Evolutionary conservation across 345 rosid species (phyloP), one percentile per base, ranked within the genome.

Genomic region (Eucalyptus lansdowneana): DNA sequence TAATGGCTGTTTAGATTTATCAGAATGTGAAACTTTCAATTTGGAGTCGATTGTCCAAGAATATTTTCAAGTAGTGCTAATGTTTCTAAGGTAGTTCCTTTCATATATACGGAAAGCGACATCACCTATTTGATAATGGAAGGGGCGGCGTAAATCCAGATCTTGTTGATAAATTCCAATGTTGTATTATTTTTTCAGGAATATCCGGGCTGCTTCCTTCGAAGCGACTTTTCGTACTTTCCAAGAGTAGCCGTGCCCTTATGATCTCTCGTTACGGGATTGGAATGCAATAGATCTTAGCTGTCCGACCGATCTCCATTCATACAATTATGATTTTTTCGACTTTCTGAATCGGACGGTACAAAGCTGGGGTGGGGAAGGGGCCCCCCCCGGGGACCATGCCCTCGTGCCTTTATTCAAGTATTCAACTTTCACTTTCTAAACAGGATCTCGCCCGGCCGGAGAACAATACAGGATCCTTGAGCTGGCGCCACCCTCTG

Each of bases 221-320:
- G 0, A 31, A 65, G 76, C 0, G 76, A 65, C n/a, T 25, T n/a
- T 8, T 16, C 3, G 5, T n/a, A n/a, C 11, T 15, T 17, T 65
- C 19, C 4, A 1, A n/a, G 19, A 65, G 21, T 11, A 15, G 3
- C 2, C 0, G 76, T 7, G 11, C 11, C 37, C 37, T n/a, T n/a
- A 15, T 31, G 4, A n/a, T 65, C 6, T 2, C 40, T 65, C 3
- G 11, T n/a, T 17, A 2, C 9, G 19, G 40, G 76, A 65, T 15
- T 0, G 40, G 16, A 65, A 15, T 65, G 21, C 76, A 4, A 65
- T 8, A 34, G 5, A 65, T 65, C 76, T 65, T n/a, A 7, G 19
- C 17, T 19, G 19, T 14, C 34, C 17, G 0, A 65, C 37, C 5
- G 37, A n/a, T 65, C 34, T 65, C 40, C 17, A 65, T 65, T 17